Base-by-base conservation (phyloP, 139 green algal species). In the Spirogloea muscicola region DNA sequence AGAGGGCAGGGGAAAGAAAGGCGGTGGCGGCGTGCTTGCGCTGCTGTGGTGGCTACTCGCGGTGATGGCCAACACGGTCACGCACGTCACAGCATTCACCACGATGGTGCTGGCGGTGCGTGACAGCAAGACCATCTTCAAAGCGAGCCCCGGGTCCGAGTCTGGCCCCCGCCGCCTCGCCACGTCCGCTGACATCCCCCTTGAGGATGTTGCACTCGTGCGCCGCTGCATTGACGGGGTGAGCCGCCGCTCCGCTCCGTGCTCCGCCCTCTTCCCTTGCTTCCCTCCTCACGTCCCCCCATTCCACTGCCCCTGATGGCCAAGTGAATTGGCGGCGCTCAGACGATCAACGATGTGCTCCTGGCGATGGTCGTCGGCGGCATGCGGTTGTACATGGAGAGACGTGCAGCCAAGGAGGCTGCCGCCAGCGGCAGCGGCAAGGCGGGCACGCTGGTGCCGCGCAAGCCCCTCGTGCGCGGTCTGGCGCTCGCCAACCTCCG, bases 291-390 rank as follows among this genome's bases (percentile, higher is more conserved):
- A n/a, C n/a, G n/a, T n/a, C n/a, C n/a, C n/a, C n/a, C n/a, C n/a
- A n/a, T n/a, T n/a, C n/a, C n/a, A n/a, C n/a, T n/a, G n/a, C n/a
- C n/a, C n/a, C n/a, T n/a, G n/a, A n/a, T n/a, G n/a, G n/a, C n/a
- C n/a, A n/a, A n/a, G n/a, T n/a, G n/a, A n/a, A n/a, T n/a, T n/a
- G n/a, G n/a, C 55, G 59, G 13, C 4, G 25, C n/a, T 6, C 59
- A 68, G 64, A 74, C 64, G 4, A 39, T 74, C 49, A 74, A 73
- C 21, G 64, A 74, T 33, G 21, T 59, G 29, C 48, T 74, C 4
- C 51, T 74, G 48, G 64, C 64, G 9, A 36, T 39, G 13, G 51
- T 74, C 31, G 10, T 42, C 3, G 64, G 25, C n/a, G 64, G 64
- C 29, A 5, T 69, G 10, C 64, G 41, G 31, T 29, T 36, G 39